Conservation (phyloP, 352 stramenopile species). For the Phytophthora cryptogea region DNA sequence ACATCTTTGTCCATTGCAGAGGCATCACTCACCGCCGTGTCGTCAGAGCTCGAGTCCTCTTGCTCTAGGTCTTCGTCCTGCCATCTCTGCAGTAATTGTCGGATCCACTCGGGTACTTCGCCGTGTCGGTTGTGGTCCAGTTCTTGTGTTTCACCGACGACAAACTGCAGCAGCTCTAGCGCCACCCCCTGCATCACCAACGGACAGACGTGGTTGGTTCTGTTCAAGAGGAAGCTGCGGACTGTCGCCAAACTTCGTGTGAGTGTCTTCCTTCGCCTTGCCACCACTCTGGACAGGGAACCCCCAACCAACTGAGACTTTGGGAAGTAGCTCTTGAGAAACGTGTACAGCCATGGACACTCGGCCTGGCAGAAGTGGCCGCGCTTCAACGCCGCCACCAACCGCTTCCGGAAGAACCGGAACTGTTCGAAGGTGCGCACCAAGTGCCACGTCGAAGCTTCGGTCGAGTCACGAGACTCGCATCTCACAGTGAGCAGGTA, state of each 20-base stretch:
- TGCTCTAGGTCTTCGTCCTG: constrained; percentile 28
- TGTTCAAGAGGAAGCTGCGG: constrained; percentile 42
- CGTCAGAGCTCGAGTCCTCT: constrained; percentile 25
- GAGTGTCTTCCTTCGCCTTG: constrained; percentile 40
- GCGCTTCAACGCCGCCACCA: constrained; percentile 26
- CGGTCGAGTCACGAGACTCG: constrained; percentile 6
- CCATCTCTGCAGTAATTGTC: constrained; percentile 30
- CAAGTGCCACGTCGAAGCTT: constrained; percentile 37
- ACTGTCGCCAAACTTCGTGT: constrained; percentile 45
- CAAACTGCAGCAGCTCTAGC: constrained; percentile 37
- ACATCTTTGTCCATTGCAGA: constrained; percentile 13
- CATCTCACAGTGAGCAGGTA: constrained; percentile 39
- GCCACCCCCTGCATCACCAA: constrained; percentile 35
- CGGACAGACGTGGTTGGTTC: constrained; percentile 39
- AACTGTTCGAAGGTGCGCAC: constrained; percentile 54
- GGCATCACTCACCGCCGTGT: constrained; percentile 19
- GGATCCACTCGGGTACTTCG: constrained; percentile 22
- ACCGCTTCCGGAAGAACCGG: constrained; percentile 39
- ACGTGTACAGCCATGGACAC: constrained; percentile 44
- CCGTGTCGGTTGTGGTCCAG: constrained; percentile 16
- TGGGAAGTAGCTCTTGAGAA: constrained; percentile 48
- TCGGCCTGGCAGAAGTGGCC: constrained; percentile 7
- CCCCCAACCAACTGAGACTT: constrained; percentile 41
- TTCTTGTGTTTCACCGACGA: constrained; percentile 21
- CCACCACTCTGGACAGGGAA: constrained; percentile 36